Evolutionary conservation across 768 basidiomycete species (phyloP).

Genomic region (Macrocybe gigantea): DNA sequence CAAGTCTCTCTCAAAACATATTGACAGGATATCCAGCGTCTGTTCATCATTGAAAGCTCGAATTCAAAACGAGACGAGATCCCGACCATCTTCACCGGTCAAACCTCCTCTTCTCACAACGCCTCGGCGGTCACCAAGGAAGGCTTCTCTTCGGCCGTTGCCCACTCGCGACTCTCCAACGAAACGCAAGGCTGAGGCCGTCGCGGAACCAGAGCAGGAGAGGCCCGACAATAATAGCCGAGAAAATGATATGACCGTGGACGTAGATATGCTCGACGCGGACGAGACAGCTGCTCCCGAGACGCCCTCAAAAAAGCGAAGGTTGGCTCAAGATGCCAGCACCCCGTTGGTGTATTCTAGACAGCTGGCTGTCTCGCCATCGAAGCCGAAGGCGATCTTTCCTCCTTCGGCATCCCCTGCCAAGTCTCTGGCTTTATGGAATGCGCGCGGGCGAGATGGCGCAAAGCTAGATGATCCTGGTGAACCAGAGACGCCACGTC

Average conservation of each 20-base stretch:
- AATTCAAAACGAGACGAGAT: conserved; percentile 12
- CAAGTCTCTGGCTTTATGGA: conserved; percentile 3
- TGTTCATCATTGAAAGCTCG: conserved; percentile 15
- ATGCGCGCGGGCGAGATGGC: no score
- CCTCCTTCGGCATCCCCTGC: conserved; percentile 10
- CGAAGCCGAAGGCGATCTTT: conserved; percentile 8
- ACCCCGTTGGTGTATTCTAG: no score
- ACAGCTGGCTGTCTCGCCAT: no score
- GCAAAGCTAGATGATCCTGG: no score
- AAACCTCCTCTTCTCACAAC: conserved; percentile 16
- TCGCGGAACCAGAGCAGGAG: conserved; percentile 5
- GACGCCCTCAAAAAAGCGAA: conserved; percentile 39
- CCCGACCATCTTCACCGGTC: conserved; percentile 8
- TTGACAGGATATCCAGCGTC: conserved; percentile 17
- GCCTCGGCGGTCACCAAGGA: conserved; percentile 16
- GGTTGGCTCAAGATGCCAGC: neutral
- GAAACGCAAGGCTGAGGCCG: conserved; percentile 25
- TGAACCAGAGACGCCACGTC: no score
- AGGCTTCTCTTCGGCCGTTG: conserved; percentile 18
- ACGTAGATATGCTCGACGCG: neutral
- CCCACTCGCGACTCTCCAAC: conserved; percentile 31
- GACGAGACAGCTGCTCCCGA: conserved; percentile 22
- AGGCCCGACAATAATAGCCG: no score
- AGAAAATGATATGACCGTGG: no score
- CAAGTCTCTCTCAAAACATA: conserved; percentile 15